These are phyloP conservation scores for Solanum acaule DNA, from an alignment of 257 asterid species.

Conservation along the genomic window DNA sequence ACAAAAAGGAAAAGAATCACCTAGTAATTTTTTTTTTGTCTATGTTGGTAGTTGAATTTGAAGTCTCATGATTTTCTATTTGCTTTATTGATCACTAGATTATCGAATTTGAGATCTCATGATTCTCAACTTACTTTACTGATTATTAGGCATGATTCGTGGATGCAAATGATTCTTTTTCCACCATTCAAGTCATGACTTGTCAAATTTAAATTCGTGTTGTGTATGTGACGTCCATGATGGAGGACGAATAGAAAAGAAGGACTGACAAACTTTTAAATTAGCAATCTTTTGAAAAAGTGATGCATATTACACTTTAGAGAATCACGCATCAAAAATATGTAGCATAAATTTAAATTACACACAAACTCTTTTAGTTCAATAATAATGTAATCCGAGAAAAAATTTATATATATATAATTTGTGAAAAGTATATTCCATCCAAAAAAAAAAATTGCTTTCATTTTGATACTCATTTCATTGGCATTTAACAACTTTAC, in stretches of 20 bases:
- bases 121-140: neutral
- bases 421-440: neutral
- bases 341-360: neutral
- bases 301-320: neutral
- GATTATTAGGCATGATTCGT: rapidly evolving
- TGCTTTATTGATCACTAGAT: no score
- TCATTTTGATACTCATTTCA: neutral
- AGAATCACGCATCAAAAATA: neutral
- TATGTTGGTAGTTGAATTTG: no score
- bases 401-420: neutral
- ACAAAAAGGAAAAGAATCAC: neutral
- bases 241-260: neutral
- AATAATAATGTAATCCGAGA: neutral
- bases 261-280: neutral
- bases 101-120: neutral
- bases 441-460: neutral
- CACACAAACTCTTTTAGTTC: neutral
- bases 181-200: rapidly evolving
- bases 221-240: neutral
- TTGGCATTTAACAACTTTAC: neutral
- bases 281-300: neutral
- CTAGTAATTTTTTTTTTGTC: neutral
- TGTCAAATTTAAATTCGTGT: neutral
- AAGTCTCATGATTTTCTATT: no score
- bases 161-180: neutral